Conservation (phyloP, 352 stramenopile genomes). For the Phytophthora sansomeana region DNA sequence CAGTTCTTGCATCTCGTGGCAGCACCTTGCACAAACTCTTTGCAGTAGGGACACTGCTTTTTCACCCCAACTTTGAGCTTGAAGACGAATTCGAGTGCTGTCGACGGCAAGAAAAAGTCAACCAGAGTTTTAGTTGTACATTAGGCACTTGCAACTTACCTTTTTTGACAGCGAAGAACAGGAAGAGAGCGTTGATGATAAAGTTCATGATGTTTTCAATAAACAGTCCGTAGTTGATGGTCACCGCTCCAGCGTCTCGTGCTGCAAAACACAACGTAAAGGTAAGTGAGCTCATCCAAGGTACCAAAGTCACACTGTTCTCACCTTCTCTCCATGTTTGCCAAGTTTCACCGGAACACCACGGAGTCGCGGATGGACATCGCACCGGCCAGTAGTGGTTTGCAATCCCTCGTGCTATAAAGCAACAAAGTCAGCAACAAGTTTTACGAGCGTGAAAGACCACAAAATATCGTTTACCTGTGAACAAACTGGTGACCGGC, state of each 20-base stretch:
- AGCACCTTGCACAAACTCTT: conserved; percentile 72
- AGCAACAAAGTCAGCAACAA: neutral
- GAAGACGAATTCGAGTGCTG: conserved; percentile 68
- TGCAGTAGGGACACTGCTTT: conserved; percentile 72
- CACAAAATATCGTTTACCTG: conserved; percentile 28
- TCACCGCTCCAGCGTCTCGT: conserved; percentile 63
- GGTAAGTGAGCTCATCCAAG: neutral
- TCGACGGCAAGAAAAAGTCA: neutral
- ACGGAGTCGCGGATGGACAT: conserved; percentile 42
- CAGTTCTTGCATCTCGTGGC: conserved; percentile 54
- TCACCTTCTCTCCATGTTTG: conserved; percentile 71
- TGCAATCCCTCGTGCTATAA: conserved; percentile 59
- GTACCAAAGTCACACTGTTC: neutral
- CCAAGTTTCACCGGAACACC: conserved; percentile 63
- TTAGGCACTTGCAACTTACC: conserved; percentile 24
- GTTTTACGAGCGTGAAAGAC: neutral
- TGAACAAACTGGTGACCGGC: conserved; percentile 75
- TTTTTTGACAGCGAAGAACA: conserved; percentile 81
- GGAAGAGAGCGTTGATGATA: conserved; percentile 73
- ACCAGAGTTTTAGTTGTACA: neutral
- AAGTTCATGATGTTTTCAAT: conserved; percentile 80
- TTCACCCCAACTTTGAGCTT: conserved; percentile 69
- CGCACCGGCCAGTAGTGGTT: conserved; percentile 72
- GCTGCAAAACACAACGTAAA: conserved; percentile 34
- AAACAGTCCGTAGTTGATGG: conserved; percentile 77